Base-by-base conservation (phyloP, 345 rosid species). In the Abelmoschus esculentus region DNA sequence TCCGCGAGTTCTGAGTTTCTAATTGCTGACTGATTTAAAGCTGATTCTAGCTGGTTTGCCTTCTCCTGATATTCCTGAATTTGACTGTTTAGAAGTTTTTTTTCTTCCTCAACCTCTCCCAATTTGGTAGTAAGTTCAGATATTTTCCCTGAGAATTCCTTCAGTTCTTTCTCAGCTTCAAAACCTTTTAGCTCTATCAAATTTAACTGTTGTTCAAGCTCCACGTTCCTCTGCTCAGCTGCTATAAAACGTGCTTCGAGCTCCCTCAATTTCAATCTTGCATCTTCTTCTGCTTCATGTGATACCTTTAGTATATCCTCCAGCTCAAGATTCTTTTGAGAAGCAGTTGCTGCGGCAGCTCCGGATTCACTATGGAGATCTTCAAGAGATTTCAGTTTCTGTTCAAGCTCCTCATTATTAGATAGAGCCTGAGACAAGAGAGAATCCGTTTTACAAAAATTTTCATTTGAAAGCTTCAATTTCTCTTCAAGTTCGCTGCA, bases 291-390 rank as follows among this genome's bases (percentile, higher is more conserved):
- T 72, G 81, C 87, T 78, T 80, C 86, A 52, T 67, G 85, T 60
- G 86, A 88, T 64, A 85, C 86, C 75, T 49, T 67, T 52, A 91
- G 74, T 71, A 59, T 85, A 59, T 85, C 87, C 77, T 83, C 93
- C 13, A 95, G 90, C 80, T 88, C 96, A 68, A 87, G 75, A 78
- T 81, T 88, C 83, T 80, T 91, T 73, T 87, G 86, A 26, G 89
- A 75, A 72, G 91, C 89, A 59, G 85, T 84, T 76, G 81, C 83
- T 72, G 90, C 92, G 66, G 72, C 90, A 72, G 80, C 74, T 74
- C 86, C 86, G 29, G 89, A 76, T 78, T 87, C 89, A 46, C 10
- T 74, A 68, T 86, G 89, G 67, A 79, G 85, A 64, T 80, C 90
- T 75, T 86, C 97, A 64, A 90, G 75, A 32, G 89, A 86, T 75